These are phyloP conservation scores for Ambrosia artemisiifolia DNA, from an alignment of 129 eudicot species.

Conservation along the genomic window DNA sequence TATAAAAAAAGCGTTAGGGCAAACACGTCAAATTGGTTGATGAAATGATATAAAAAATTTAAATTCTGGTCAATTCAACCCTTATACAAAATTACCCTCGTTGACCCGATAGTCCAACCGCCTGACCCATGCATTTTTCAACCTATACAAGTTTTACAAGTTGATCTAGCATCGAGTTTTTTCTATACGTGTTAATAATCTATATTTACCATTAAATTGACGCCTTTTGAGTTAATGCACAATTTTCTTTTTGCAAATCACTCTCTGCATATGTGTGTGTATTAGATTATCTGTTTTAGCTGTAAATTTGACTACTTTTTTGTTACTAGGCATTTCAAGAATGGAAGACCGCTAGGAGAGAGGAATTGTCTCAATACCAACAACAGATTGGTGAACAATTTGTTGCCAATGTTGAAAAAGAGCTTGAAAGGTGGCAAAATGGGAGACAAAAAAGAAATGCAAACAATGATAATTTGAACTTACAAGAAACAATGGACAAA, in stretches of 20 bases:
- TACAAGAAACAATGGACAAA: slow-evolving; percentile 99
- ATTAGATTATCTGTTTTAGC: not conserved
- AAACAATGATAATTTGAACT: slow-evolving; percentile 53
- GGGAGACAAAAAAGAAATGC: slow-evolving; percentile 60
- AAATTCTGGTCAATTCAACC: not conserved
- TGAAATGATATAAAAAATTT: not conserved
- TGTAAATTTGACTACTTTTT: not conserved
- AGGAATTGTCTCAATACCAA: slow-evolving; percentile 83
- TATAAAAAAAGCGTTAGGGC: not conserved
- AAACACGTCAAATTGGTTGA: not conserved
- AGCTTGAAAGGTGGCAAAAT: slow-evolving; percentile 87
- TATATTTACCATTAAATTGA: not conserved
- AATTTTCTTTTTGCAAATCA: not conserved
- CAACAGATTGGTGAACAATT: slow-evolving; percentile 63
- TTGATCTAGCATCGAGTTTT: not conserved
- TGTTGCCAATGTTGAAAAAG: slow-evolving; percentile 73
- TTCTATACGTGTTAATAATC: not conserved
- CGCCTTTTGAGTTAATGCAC: not conserved
- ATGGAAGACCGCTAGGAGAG: slow-evolving; percentile 96
- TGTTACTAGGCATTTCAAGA: slow-evolving; percentile 62
- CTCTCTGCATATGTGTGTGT: not conserved
- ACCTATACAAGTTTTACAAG: not conserved
- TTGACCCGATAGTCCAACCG: not conserved
- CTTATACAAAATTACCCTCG: not conserved
- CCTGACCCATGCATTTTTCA: not conserved